Base-by-base conservation (phyloP, 1,139 yeast genomes). In the Taphrina confusa region DNA sequence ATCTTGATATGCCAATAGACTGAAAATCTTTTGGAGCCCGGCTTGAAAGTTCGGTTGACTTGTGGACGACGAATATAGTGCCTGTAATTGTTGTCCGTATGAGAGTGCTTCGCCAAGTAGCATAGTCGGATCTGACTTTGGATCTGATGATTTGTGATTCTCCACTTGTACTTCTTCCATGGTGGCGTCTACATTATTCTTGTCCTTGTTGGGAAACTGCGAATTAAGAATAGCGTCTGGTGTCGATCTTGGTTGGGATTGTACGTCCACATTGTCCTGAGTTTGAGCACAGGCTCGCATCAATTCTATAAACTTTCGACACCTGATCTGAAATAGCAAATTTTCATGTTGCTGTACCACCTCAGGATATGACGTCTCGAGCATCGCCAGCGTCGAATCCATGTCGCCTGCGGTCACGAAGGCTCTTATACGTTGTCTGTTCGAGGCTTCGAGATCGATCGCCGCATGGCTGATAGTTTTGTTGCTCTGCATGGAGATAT, bases 281-380 rank as follows among this genome's bases (percentile, higher is more conserved):
- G 55, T 27, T 12, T 49, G n/a, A 37, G 68, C 64, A 33, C 58
- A 57, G n/a, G 30, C 16, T 28, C 72, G 70, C 39, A 79, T 74
- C 64, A 78, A 66, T 60, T 76, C 75, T 2, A 82, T 75, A 63
- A 84, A 76, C 71, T 81, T 74, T 66, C 82, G 73, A 66, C 82
- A 75, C 62, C 78, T 71, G 64, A 84, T 71, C 66, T 82, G 76
- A 69, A 87, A 85, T n/a, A 76, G 65, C 23, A 85, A 70, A 22
- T 73, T 75, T 16, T 72, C 68, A 50, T 79, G 76, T 9, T 70
- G 70, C 1, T 69, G 66, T 47, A 85, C 74, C 2, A 82, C 73
- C 0, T 68, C 71, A 0, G 83, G 82, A 66, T 81, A 80, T 56
- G 78, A 75, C 11, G 69, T 59, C 6, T 73, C 69, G 2, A 83